phyloP scores from a whole-genome alignment of 2,329 filamentous ascomycete genomes.

The Fulvia fulva region DNA sequence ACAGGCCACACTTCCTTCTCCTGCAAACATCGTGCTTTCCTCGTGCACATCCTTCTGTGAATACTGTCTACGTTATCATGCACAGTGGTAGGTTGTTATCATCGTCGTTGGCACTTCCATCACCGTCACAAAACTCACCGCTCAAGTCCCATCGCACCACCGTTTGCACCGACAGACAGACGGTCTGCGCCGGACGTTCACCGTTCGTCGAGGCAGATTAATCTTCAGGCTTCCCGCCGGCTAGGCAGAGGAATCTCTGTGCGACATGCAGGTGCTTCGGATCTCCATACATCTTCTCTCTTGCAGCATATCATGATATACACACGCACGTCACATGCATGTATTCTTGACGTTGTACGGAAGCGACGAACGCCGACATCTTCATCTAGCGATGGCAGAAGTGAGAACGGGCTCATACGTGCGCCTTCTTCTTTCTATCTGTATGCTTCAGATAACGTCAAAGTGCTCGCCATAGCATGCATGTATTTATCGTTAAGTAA shows the following conservation, averaged over 20 bases:
- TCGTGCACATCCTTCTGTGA: too few relatives aligned
- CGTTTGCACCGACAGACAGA: neutral
- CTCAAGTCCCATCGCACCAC: too few relatives aligned
- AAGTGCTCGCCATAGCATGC: too few relatives aligned
- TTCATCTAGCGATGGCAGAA: neutral
- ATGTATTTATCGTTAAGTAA: too few relatives aligned
- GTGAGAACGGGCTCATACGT: too few relatives aligned
- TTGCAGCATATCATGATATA: neutral
- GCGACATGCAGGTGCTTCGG: neutral
- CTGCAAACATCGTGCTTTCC: neutral
- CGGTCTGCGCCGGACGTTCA: neutral
- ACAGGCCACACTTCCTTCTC: neutral
- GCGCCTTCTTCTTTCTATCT: too few relatives aligned
- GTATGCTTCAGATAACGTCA: too few relatives aligned
- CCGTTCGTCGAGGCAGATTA: neutral
- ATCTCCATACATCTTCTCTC: neutral
- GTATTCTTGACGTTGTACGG: neutral
- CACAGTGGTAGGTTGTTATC: neutral
- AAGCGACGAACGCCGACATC: neutral
- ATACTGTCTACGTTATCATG: too few relatives aligned
- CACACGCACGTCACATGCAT: neutral
- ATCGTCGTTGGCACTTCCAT: neutral
- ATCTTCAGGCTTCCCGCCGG: neutral
- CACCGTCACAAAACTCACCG: too few relatives aligned
- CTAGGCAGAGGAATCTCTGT: neutral